Evolutionary conservation across 441 rosid species (phyloP).

Genomic region (Eruca vesicaria): DNA sequence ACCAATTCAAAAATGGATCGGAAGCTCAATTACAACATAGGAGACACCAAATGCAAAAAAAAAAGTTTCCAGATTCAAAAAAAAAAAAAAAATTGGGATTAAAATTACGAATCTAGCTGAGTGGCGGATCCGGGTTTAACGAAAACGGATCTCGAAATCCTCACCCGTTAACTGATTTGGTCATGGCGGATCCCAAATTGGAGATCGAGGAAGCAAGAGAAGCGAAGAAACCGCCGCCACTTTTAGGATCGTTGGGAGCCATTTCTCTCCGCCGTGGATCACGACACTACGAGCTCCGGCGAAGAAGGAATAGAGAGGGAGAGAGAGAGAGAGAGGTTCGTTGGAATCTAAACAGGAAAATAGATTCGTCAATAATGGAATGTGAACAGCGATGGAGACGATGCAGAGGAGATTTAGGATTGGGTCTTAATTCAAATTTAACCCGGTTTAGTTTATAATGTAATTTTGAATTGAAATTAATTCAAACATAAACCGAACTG

Average conservation of each 20-base stretch:
- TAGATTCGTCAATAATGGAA: background rate
- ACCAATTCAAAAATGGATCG: background rate
- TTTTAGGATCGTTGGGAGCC: conserved; percentile 69
- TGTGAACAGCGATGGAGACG: background rate
- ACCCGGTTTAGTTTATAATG: background rate
- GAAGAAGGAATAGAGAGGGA: too few species aligned
- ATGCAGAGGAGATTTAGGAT: background rate
- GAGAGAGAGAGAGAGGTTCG: too few species aligned
- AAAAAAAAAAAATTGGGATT: background rate
- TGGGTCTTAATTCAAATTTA: background rate
- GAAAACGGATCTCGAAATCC: conserved; percentile 32
- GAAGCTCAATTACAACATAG: background rate
- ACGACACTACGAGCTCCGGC: too few species aligned
- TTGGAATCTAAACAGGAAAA: background rate
- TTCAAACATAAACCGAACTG: background rate
- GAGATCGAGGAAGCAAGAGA: conserved; percentile 73
- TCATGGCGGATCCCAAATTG: conserved; percentile 65
- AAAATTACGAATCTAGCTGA: conserved; percentile 10
- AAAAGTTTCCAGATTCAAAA: background rate
- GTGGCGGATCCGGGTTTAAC: conserved; percentile 22
- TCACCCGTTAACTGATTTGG: conserved; percentile 92
- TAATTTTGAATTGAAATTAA: background rate
- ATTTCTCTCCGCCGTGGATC: background rate
- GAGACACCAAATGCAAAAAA: background rate
- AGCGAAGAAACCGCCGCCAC: conserved; percentile 68